phyloP scores from a whole-genome alignment of 345 rosid genomes.

The Euphorbia lathyris region DNA sequence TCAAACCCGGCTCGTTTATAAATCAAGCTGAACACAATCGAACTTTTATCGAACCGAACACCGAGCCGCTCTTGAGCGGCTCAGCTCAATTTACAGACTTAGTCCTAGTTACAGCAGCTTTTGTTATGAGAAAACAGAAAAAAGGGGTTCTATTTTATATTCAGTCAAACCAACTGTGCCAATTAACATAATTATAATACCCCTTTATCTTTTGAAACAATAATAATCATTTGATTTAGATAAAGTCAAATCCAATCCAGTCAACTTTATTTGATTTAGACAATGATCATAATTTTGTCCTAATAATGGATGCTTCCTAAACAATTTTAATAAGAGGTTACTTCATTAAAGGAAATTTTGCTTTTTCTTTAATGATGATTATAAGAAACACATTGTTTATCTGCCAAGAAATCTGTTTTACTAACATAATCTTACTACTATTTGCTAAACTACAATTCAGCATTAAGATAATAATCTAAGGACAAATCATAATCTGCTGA shows the following conservation, averaged over 20 bases:
- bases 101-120: too few relatives aligned
- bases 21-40: too few relatives aligned
- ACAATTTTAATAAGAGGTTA: not conserved
- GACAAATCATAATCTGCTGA: conserved; percentile 3
- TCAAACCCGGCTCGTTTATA: too few relatives aligned
- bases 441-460: not conserved
- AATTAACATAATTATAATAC: not conserved
- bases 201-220: not conserved
- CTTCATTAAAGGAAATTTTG: not conserved
- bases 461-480: not conserved
- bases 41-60: too few relatives aligned
- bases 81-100: too few relatives aligned
- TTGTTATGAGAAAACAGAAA: not conserved
- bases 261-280: not conserved
- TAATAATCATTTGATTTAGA: not conserved
- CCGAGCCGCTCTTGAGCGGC: too few relatives aligned
- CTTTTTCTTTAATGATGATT: not conserved
- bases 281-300: conserved; percentile 4
- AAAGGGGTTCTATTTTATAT: not conserved
- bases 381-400: not conserved
- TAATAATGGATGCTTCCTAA: not conserved
- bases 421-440: not conserved
- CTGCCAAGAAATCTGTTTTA: too few relatives aligned
- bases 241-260: not conserved
- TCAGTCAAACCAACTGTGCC: not conserved